A percentile compares a stretch with the other conserved stretches of the same genome.
These are phyloP conservation scores for Irpex sp. DNA, from an alignment of 1,284 basidiomycete genomes.

Conservation along the genomic window DNA sequence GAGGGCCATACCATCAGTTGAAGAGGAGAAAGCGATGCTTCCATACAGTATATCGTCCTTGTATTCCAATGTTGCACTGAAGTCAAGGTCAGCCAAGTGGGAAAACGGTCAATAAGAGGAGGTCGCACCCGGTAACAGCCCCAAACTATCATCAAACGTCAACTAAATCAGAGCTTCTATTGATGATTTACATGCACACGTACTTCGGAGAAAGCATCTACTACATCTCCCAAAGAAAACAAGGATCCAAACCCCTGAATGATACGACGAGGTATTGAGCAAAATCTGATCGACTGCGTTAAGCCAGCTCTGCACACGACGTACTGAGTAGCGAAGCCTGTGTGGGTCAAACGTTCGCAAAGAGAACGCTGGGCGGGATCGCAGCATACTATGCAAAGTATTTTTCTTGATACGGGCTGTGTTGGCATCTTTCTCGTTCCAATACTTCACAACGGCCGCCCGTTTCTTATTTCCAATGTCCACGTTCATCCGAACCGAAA, in stretches of 20 bases:
- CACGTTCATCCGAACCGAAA: too few relatives aligned
- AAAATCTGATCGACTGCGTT: too few relatives aligned
- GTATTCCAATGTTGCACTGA: neutral
- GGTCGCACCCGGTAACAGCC: neutral
- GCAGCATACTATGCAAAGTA: neutral
- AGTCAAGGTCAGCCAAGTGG: neutral
- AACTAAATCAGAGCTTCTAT: neutral
- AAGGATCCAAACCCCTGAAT: neutral
- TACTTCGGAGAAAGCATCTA: neutral
- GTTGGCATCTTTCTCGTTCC: slow-evolving; percentile 1
- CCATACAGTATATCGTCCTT: neutral
- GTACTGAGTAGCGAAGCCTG: neutral
- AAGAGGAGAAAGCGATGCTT: neutral
- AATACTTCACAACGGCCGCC: slow-evolving; percentile 3
- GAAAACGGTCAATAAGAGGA: neutral
- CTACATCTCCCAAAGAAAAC: neutral
- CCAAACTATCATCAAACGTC: neutral
- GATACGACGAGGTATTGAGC: neutral
- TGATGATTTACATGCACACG: neutral
- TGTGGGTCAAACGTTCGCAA: slow-evolving; percentile 2
- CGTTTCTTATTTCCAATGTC: neutral
- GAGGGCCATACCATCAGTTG: neutral
- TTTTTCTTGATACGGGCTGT: neutral
- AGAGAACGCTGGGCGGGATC: neutral
- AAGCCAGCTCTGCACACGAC: neutral